Evolutionary conservation across 352 stramenopile species (phyloP).

Genomic region (Thraustochytrium striatum): DNA sequence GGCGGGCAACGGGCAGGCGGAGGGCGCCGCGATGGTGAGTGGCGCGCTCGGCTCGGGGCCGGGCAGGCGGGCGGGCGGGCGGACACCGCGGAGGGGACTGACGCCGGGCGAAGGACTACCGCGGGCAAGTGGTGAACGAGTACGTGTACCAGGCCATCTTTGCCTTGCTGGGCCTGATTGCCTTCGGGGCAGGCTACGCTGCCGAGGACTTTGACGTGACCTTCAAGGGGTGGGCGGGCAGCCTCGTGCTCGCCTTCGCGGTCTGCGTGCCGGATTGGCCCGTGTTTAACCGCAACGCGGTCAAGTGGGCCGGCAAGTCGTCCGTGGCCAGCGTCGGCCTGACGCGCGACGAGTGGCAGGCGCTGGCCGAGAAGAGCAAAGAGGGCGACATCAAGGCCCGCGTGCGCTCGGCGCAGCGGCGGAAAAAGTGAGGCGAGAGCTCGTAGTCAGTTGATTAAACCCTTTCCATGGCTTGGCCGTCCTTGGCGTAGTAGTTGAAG

Average conservation of each 20-base stretch:
- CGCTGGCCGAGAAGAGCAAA: too few relatives aligned
- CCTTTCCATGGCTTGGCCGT: too few relatives aligned
- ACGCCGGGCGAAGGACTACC: constrained; percentile 42
- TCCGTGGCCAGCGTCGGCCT: constrained; percentile 38
- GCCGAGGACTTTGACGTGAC: constrained; percentile 41
- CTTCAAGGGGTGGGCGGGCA: constrained; percentile 15
- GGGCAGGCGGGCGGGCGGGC: too few relatives aligned
- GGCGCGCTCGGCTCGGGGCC: too few relatives aligned
- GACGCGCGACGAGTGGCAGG: too few relatives aligned
- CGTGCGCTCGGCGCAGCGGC: too few relatives aligned
- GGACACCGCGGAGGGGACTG: too few relatives aligned
- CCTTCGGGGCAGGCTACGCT: constrained; percentile 23
- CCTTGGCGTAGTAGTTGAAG: neutral
- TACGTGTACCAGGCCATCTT: constrained; percentile 41
- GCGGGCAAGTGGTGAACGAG: constrained; percentile 31
- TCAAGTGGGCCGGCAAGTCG: constrained; percentile 32
- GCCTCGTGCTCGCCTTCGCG: constrained; percentile 18
- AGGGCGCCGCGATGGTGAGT: neutral
- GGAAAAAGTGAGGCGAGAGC: too few relatives aligned
- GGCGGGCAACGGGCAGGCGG: too few relatives aligned
- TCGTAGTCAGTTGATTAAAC: too few relatives aligned
- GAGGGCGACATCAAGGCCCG: too few relatives aligned
- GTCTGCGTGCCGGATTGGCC: constrained; percentile 49
- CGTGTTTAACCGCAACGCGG: constrained; percentile 45
- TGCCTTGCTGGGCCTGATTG: neutral